Base-by-base conservation (phyloP, 176 grass and related monocot species). In the Oryza meridionalis region DNA sequence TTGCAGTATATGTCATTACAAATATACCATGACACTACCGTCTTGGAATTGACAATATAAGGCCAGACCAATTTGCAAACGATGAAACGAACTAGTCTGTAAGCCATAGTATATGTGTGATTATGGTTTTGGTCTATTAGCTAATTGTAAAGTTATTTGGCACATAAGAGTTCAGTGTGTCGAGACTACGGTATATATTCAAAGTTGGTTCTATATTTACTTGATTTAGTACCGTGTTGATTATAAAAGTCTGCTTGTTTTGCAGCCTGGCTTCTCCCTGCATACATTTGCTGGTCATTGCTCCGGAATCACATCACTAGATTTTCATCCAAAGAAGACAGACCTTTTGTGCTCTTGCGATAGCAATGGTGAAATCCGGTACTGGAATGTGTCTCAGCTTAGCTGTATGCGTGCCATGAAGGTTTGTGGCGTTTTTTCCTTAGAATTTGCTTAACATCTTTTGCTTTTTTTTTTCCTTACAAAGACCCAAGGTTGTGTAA, bases 271-370 rank as follows among this genome's bases (percentile, higher is more conserved):
- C 86, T 96, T 87, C 70, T 92, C 72, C 88, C 65, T 92, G 88
- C 84, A 99, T 67, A 89, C 90, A 15, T 96, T 94, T 65, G 5
- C 14, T 68, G 97, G 93, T 61, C 93, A 99, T 84, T 74, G 11
- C 33, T 87, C 15, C 10, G 90, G 92, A 19, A 84, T 99, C 63
- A 99, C 97, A 37, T 99, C 93, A 13, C 85, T 99, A 55, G 97
- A 99, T 81, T 99, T 99, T 83, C 96, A 99, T 90, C 93, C 96
- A 76, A 99, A 96, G 84, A 96, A 91, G 70, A 96, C 93, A 45
- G 96, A 99, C 37, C 66, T 99, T 70, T 87, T 99, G 43, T 99
- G 96, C 81, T 99, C 96, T 78, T 99, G 96, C 85, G 96, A 99
- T 70, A 46, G 79, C 37, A 94, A 77, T 86, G 91, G 93, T 84